Evolutionary conservation across 2,329 filamentous ascomycete genomes (phyloP), one percentile per base, ranked within the genome.

Genomic region (Colletotrichum higginsianum): DNA sequence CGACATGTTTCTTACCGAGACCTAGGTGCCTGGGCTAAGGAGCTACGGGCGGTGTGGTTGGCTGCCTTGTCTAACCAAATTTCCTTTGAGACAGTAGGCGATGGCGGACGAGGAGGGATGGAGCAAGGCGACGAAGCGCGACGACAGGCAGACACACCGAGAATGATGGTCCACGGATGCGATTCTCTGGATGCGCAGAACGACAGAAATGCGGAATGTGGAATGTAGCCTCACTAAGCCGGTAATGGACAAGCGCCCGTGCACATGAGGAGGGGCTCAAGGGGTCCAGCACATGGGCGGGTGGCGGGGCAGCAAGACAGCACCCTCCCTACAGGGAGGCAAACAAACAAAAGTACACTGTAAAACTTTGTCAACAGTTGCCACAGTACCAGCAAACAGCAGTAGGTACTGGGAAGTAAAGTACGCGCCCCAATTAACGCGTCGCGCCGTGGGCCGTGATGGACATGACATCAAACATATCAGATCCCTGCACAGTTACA

Each of bases 351-450:
- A 35, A 30, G 40, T 23, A 26, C 23, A 66, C 63, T 38, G 42
- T 35, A 50, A 38, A 47, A 47, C 38, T 26, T 21, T 23, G 2
- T 30, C 40, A 35, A 40, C 15, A 44, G 30, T 55, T 66, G 62
- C 63, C 47, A 66, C 63, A 38, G 63, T 67, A 44, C 57, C 56
- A 4, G 11, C 30, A 35, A 35, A 35, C 30, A 35, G 30, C 30
- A 9, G 30, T 35, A 16, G 30, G 23, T 7, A 4, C 50, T n/a
- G 26, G 38, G 13, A 56, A n/a, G 50, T 67, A 47, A 55, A 67
- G 44, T 46, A 50, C 57, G 46, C 50, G 55, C 58, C 23, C 40
- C 42, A 50, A 67, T 68, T 71, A 63, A 68, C 68, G 68, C 65
- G 65, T 68, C 62, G 67, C 56, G 67, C 62, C 42, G 5, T 58